Evolutionary conservation across 371 early-diverging fungal genomes (phyloP).

Genomic region (Zychaea mexicana): DNA sequence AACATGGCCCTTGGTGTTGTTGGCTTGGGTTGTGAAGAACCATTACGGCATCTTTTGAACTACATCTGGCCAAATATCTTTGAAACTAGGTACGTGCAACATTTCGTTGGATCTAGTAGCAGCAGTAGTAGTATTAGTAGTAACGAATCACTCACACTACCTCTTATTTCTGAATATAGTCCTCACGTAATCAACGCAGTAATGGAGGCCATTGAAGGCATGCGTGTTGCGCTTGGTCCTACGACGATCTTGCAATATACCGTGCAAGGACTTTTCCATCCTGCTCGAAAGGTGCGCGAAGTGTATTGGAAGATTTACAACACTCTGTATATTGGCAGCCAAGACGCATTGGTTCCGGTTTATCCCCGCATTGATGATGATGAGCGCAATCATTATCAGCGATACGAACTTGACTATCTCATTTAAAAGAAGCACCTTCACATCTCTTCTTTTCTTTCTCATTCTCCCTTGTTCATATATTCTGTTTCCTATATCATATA

Average conservation of each 20-base stretch:
- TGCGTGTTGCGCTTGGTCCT: slow-evolving; percentile 90
- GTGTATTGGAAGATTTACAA: slow-evolving; percentile 98
- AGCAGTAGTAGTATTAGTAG: no score
- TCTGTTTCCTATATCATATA: background rate
- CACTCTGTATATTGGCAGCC: slow-evolving; percentile 89
- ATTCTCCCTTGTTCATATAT: no score
- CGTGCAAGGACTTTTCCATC: slow-evolving; percentile 96
- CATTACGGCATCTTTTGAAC: slow-evolving; percentile 92
- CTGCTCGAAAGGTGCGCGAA: slow-evolving; percentile 94
- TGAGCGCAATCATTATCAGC: slow-evolving; percentile 70
- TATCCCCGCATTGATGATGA: slow-evolving; percentile 91
- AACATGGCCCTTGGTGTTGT: slow-evolving; percentile 91
- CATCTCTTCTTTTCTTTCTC: background rate
- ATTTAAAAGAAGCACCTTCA: slow-evolving; percentile 27
- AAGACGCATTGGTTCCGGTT: slow-evolving; percentile 89
- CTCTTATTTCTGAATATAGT: slow-evolving; percentile 37
- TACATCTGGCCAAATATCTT: slow-evolving; percentile 98
- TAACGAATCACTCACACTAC: background rate
- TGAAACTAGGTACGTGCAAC: slow-evolving; percentile 69
- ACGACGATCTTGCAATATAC: slow-evolving; percentile 85
- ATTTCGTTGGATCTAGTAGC: no score
- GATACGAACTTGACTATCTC: slow-evolving; percentile 73
- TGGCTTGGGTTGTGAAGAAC: slow-evolving; percentile 93
- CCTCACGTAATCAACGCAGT: slow-evolving; percentile 98
- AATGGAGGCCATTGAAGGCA: slow-evolving; percentile 95